Conservation (phyloP, 306 rosid species). For the Sesbania bispinosa region DNA sequence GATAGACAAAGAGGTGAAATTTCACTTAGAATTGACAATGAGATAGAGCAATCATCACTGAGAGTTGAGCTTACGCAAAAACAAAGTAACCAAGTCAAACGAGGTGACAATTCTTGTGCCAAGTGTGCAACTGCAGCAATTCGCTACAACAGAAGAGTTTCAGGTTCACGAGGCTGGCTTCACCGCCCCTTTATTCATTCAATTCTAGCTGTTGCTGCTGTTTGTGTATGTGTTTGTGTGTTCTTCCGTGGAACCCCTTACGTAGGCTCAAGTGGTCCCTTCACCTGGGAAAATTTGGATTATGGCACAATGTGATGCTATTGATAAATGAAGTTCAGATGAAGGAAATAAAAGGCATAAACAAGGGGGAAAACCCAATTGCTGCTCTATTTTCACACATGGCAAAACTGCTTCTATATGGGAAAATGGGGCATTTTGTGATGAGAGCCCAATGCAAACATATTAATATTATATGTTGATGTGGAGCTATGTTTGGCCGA, state of each 20-base stretch:
- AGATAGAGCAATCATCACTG: constrained; percentile 35
- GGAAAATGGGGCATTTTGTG: constrained; percentile 30
- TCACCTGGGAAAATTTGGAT: constrained; percentile 79
- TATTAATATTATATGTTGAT: not conserved
- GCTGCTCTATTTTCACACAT: not conserved
- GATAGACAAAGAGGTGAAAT: constrained; percentile 59
- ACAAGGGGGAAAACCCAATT: not conserved
- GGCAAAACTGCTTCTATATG: constrained; percentile 6
- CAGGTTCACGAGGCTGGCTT: constrained; percentile 61
- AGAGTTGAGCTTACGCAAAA: constrained; percentile 31
- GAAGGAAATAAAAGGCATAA: constrained; percentile 7
- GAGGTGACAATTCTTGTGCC: constrained; percentile 52
- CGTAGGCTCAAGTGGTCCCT: constrained; percentile 69
- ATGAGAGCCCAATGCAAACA: constrained; percentile 29
- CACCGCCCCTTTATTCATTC: constrained; percentile 76
- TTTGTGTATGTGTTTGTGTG: constrained; percentile 88
- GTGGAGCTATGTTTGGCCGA: constrained; percentile 10
- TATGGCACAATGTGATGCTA: constrained; percentile 59
- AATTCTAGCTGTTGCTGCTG: constrained; percentile 85
- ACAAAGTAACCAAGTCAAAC: constrained; percentile 26
- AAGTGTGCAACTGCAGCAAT: constrained; percentile 57
- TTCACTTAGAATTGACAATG: constrained; percentile 54
- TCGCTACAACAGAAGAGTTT: constrained; percentile 42
- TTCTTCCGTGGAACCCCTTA: constrained; percentile 72
- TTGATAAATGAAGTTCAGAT: constrained; percentile 18